Base-by-base conservation (phyloP, 1,139 yeast species). In the Saccharomyces hybrid region DNA sequence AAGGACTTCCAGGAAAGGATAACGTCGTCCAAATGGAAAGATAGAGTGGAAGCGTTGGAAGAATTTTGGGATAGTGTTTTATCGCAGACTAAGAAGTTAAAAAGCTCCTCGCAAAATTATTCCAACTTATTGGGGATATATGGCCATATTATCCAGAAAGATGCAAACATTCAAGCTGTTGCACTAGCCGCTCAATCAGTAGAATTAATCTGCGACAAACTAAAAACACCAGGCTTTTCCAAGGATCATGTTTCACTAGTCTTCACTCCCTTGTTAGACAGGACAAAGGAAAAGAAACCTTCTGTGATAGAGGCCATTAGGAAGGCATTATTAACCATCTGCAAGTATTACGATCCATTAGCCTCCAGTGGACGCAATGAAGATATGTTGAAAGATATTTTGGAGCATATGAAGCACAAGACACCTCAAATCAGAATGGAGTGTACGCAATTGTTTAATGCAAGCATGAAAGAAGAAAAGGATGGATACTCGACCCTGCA, bases 151-250 rank as follows among this genome's bases (percentile, higher is more conserved):
- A 77, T 91, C 71, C 57, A 58, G 28, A 87, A 84, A 65, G 99
- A 93, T 73, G 96, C 95, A 2, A 95, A 95, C 68, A 78, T 91
- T 54, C 93, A 86, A 69, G 96, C 88, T 13, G 97, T 89, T 0
- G 85, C 86, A 29, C 67, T 86, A 44, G 91, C 97, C 0, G 87
- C 96, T 1, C 81, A 82, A 55, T 81, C 88, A 55, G 74, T 86
- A 23, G 82, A 79, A 55, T 72, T 73, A 48, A 69, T 93, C 44
- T 88, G 89, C 0, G 78, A 76, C 46, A 97, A 96, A 0, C 75
- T 91, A 51, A 78, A 86, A 52, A 60, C 66, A 1, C 57, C 58
- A 70, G 74, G 29, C 84, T 87, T 71, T 74, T 75, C 49, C 19
- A 62, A 60, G 28, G 76, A 74, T 59, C 89, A 88, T 68, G 78